These are phyloP conservation scores for Lecanicillium sp. DNA, from an alignment of 2,329 filamentous ascomycete species.

Conservation along the genomic window DNA sequence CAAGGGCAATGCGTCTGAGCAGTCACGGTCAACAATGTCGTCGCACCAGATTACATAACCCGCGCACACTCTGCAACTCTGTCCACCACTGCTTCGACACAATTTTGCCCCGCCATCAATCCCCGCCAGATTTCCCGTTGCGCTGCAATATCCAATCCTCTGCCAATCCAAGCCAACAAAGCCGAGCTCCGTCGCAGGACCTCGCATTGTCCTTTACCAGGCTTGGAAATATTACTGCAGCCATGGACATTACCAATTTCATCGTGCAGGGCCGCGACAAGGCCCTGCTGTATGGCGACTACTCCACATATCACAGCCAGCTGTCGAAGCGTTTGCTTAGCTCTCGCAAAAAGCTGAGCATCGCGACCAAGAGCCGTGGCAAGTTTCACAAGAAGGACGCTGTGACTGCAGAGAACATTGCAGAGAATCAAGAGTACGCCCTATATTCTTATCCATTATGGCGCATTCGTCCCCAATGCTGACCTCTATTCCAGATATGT, in stretches of 20 bases:
- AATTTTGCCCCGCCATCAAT: conserved; percentile 11
- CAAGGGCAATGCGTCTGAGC: too few species aligned
- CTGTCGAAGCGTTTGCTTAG: conserved; percentile 75
- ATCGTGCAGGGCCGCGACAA: conserved; percentile 72
- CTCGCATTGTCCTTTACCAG: neutral
- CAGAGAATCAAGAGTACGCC: conserved; percentile 64
- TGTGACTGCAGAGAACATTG: conserved; percentile 68
- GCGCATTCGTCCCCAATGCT: neutral
- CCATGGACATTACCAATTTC: conserved; percentile 86
- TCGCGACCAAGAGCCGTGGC: conserved; percentile 74
- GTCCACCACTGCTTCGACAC: neutral
- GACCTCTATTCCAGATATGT: conserved; percentile 48
- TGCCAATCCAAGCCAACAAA: neutral
- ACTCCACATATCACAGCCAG: conserved; percentile 74
- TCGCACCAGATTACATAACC: neutral
- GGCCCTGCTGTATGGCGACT: conserved; percentile 81
- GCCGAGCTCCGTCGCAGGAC: neutral
- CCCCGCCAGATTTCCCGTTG: conserved; percentile 8
- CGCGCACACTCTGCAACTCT: neutral
- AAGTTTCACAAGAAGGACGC: conserved; percentile 69
- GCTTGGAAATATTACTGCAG: neutral
- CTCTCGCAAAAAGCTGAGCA: conserved; percentile 75
- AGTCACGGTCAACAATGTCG: too few species aligned
- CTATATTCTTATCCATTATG: neutral
- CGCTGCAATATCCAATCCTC: neutral